Evolutionary conservation across 1,284 basidiomycete genomes (phyloP).

Genomic region (Trichosporon ovoides): DNA sequence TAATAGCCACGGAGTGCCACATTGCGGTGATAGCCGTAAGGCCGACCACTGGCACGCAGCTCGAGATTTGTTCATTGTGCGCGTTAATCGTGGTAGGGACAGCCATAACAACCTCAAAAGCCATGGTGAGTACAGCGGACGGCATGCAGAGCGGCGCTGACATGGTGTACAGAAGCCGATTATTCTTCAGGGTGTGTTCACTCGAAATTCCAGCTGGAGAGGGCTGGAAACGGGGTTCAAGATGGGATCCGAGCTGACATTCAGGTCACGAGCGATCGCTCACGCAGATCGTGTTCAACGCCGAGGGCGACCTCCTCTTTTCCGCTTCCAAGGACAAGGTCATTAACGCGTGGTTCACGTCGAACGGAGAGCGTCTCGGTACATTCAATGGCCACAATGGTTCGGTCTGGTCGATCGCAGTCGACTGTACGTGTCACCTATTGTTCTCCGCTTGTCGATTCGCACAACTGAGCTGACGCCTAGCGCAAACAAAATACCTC

Average conservation of each 20-base stretch:
- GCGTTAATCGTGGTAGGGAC: neutral
- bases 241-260: neutral
- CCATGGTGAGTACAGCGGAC: conserved; percentile 16
- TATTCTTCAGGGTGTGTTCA: conserved; percentile 44
- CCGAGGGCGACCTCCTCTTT: conserved; percentile 92
- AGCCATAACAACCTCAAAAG: conserved; percentile 9
- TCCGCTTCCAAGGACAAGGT: conserved; percentile 91
- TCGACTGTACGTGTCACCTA: conserved; percentile 68
- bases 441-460: neutral
- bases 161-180: conserved; percentile 45
- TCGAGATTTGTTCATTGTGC: conserved; percentile 12
- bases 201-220: neutral
- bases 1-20: neutral
- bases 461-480: conserved; percentile 12
- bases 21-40: conserved; percentile 5
- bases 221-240: neutral
- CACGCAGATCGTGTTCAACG: conserved; percentile 95
- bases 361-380: conserved; percentile 94
- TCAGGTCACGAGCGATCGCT: conserved; percentile 94
- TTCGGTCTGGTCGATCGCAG: conserved; percentile 91
- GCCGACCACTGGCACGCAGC: neutral
- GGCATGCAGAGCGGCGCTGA: conserved; percentile 7
- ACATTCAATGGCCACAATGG: conserved; percentile 97
- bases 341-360: conserved; percentile 97
- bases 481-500: conserved; percentile 78